Evolutionary conservation across 129 eudicot species (phyloP), one percentile per base, ranked within the genome.

Genomic region (Chrysanthemum lavandulifolium): DNA sequence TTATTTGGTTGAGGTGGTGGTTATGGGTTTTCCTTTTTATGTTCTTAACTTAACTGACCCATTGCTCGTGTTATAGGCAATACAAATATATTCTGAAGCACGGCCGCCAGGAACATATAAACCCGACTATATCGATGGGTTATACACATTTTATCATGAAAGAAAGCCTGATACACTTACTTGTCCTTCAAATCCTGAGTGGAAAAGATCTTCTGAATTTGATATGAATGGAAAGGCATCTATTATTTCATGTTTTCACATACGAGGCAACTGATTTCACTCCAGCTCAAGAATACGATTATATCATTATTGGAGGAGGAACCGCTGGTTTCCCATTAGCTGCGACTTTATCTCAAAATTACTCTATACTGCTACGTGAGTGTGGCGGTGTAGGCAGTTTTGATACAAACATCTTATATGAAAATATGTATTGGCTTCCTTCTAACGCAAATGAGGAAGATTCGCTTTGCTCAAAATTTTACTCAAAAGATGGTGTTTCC

Each of bases 91-190:
- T 88, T 73, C 95, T 61, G 97, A 86, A 54, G 91, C 89, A 21
- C 99, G 99, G 4, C 97, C 99, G 2, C 99, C 99, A 2, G 99
- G 99, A 67, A 95, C 91, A 67, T 94, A 95, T 81, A 95, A 95
- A 68, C 83, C 88, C 10, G 97, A 95, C 77, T 95, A 95, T 74
- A 85, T 95, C 49, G 99, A 90, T 81, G 94, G 95, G 9, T 85
- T 95, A 65, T 95, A 91, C 58, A 61, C 84, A 70, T 95, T 95
- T 63, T 95, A 95, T 82, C 99, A 95, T 85, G 99, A 95, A 80
- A 84, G 79, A 67, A 90, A 85, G 69, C 87, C 91, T 54, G 99
- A 95, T 52, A 78, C 64, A 73, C 76, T 91, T 65, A 79, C 79
- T 67, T 95, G 99, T 75, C 97, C 99, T 49, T 52, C 96, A 29